Conservation (phyloP, 352 stramenopile genomes). For the Phytophthora meadii region DNA sequence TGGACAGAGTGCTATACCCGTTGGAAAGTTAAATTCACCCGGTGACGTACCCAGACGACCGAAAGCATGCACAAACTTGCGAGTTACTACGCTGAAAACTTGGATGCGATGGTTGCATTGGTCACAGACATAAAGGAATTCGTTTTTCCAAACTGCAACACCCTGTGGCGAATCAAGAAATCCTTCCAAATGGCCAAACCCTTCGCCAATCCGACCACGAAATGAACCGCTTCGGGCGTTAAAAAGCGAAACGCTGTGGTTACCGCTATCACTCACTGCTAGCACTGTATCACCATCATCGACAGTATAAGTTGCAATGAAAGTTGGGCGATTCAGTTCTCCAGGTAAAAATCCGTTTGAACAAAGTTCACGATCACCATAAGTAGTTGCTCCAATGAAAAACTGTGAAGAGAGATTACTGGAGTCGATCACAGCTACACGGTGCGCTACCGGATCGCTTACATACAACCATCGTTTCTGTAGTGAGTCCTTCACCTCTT, state of each 20-base stretch:
- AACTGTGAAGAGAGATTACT: conserved; percentile 30
- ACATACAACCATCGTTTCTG: conserved; percentile 42
- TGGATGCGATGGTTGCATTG: conserved; percentile 77
- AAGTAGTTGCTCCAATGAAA: conserved; percentile 64
- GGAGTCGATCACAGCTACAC: conserved; percentile 51
- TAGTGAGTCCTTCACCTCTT: conserved; percentile 4
- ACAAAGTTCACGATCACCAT: conserved; percentile 56
- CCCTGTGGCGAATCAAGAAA: conserved; percentile 69
- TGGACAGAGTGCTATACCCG: conserved; percentile 47
- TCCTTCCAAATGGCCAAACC: conserved; percentile 59
- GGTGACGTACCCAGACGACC: conserved; percentile 38
- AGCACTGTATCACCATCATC: conserved; percentile 16
- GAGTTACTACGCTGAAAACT: conserved; percentile 51
- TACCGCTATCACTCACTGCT: conserved; percentile 66
- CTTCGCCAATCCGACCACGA: conserved; percentile 45
- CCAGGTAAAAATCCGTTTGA: conserved; percentile 56
- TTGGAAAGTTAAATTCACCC: conserved; percentile 62
- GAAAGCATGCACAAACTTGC: conserved; percentile 36
- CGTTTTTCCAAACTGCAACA: conserved; percentile 50
- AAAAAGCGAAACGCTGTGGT: conserved; percentile 70
- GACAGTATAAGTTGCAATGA: conserved; percentile 36
- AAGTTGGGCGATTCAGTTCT: conserved; percentile 61
- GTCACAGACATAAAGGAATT: conserved; percentile 61
- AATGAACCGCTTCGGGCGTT: conserved; percentile 45
- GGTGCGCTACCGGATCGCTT: conserved; percentile 63